Conservation (phyloP, 805 yeast genomes). For the Wickerhamomyces kurtzmanii region DNA sequence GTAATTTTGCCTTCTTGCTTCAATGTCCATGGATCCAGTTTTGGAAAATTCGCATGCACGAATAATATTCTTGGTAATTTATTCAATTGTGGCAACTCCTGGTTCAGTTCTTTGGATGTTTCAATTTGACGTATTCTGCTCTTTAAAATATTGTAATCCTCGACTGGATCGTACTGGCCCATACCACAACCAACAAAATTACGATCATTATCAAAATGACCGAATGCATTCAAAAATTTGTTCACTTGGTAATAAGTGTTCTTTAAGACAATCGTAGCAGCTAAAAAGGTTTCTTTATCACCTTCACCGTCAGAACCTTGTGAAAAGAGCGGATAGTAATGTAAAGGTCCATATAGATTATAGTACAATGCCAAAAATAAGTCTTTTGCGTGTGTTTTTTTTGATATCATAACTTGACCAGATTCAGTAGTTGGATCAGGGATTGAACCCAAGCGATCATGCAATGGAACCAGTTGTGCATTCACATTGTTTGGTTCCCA, state of each 20-base stretch:
- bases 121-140: conserved; percentile 12
- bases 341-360: conserved; percentile 50
- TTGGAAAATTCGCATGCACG: conserved; percentile 61
- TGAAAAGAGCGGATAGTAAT: conserved; percentile 46
- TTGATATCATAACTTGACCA: conserved; percentile 53
- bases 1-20: conserved; percentile 29
- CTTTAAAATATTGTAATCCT: conserved; percentile 29
- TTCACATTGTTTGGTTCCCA: conserved; percentile 20
- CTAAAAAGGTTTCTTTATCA: conserved; percentile 53
- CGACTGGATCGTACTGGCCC: conserved; percentile 54
- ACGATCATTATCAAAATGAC: conserved; percentile 30
- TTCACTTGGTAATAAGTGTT: conserved; percentile 55
- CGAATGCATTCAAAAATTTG: conserved; percentile 44
- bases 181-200: conserved; percentile 48
- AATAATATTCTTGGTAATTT: conserved; percentile 31
- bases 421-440: conserved; percentile 58
- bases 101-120: conserved; percentile 7
- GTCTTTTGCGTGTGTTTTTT: conserved; percentile 42
- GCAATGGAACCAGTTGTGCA: conserved; percentile 28
- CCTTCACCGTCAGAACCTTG: conserved; percentile 48
- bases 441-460: conserved; percentile 49
- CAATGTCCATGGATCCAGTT: conserved; percentile 51
- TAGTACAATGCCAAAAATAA: conserved; percentile 48
- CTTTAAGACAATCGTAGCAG: conserved; percentile 46
- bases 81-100: conserved; percentile 6